Evolutionary conservation across 1,139 yeast genomes (phyloP), one percentile per base, ranked within the genome.

Genomic region (Pneumocystis sp.): DNA sequence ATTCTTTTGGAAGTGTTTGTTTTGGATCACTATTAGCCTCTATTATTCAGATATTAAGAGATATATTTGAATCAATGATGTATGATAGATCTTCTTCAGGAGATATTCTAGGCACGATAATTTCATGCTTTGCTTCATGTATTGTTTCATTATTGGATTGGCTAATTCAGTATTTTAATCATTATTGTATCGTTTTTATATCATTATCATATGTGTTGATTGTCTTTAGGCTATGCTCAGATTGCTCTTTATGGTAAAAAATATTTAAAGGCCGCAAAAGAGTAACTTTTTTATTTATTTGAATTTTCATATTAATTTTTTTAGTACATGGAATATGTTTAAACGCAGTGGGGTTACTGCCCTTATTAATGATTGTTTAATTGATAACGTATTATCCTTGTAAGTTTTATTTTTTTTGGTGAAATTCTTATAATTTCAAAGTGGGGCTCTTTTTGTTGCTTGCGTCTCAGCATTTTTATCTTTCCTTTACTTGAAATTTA

Each of bases 1-100:
- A 86, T 73, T 87, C 95, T 59, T 87, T 90, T 73, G 97, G 97
- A 0, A 88, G 96, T 2, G 86, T 91, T 65, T 86, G 96, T 73
- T 87, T 88, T 73, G 96, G 97, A 0, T 87, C 95, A 1, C 77
- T 90, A 70, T 82, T 89, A 71, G 96, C 89, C 17, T 83, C 96
- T 0, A 70, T 89, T 40, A 81, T 90, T 69, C 91, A 88, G 73
- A 77, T 87, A 39, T 70, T 85, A 57, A 82, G 83, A 66, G 85
- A 84, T 67, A 74, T 81, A 15, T 71, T 80, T 63, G 77, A 74
- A 50, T 73, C 83, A 56, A 73, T 84, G 66, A 80, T 83, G 71
- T 80, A 80, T 64, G 80, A 83, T 67, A 83, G 85, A 42, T 77
- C 82, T 31, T 82, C 80, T 65, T 80, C 81, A 61, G 87, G 86